Percentiles rank a stretch among this genome's conserved stretches.
Evolutionary conservation across 345 rosid genomes (phyloP).

Genomic region (Cardiospermum halicacabum): DNA sequence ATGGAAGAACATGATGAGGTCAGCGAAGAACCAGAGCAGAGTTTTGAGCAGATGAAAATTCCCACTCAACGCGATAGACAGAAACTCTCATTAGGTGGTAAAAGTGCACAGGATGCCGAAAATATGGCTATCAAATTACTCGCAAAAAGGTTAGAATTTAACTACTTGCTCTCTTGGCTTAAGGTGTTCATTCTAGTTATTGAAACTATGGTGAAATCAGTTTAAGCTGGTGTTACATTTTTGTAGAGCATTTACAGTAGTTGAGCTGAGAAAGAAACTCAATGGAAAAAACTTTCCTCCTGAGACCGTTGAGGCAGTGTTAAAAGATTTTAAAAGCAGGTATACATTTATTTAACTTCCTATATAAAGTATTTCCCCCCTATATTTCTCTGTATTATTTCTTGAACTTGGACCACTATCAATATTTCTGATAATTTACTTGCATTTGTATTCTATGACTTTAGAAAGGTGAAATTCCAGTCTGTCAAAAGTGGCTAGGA

Average conservation of each 20-base stretch:
- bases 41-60: conserved; percentile 29
- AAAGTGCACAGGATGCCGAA: conserved; percentile 47
- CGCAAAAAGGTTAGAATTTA: conserved; percentile 44
- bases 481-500: neutral
- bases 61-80: conserved; percentile 20
- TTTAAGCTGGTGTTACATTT: conserved; percentile 1
- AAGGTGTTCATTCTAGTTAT: neutral
- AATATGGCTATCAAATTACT: conserved; percentile 57
- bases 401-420: conserved; percentile 10
- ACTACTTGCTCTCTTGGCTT: neutral
- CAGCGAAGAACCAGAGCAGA: conserved; percentile 29
- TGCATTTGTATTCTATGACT: neutral
- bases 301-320: conserved; percentile 41
- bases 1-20: conserved; percentile 28
- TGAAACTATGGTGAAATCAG: neutral
- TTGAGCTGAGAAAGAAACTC: conserved; percentile 72
- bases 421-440: neutral
- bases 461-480: neutral
- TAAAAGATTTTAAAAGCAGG: conserved; percentile 54
- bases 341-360: conserved; percentile 24
- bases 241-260: conserved; percentile 62
- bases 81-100: conserved; percentile 22
- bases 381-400: neutral
- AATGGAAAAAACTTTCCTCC: conserved; percentile 50
- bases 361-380: conserved; percentile 2